phyloP scores from a whole-genome alignment of 345 rosid species.

The Camelina sativa region DNA sequence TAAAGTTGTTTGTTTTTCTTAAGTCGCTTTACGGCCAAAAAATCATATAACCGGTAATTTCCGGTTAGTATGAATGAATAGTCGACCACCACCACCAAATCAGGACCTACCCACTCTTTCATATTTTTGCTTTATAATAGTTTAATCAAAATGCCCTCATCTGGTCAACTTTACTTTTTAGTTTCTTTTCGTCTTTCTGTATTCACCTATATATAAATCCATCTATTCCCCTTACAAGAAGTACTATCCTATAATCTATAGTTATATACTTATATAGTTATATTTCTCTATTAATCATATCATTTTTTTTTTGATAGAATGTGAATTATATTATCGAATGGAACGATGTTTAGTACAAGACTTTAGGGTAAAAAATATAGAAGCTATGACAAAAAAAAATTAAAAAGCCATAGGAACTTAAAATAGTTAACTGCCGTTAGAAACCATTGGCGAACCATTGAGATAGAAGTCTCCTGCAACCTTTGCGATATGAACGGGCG shows the following conservation, averaged over 20 bases:
- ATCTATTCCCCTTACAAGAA: not conserved
- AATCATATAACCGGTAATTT: conserved; percentile 22
- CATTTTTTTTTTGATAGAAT: too few relatives aligned
- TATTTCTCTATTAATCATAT: conserved; percentile 6
- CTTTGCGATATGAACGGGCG: too few relatives aligned
- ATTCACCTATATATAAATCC: not conserved
- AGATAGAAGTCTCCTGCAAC: too few relatives aligned
- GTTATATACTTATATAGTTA: not conserved
- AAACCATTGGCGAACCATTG: too few relatives aligned
- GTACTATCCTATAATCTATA: not conserved
- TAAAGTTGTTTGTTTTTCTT: not conserved
- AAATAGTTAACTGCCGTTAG: too few relatives aligned
- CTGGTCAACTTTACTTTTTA: conserved; percentile 30
- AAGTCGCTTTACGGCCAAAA: conserved; percentile 6
- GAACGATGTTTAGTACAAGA: too few relatives aligned
- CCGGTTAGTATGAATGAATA: conserved; percentile 20
- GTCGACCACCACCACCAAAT: conserved; percentile 33
- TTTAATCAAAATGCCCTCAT: not conserved
- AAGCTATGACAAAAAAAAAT: too few relatives aligned
- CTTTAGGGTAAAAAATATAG: too few relatives aligned
- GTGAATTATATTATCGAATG: too few relatives aligned
- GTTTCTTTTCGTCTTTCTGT: conserved; percentile 22
- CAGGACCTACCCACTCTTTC: conserved; percentile 25
- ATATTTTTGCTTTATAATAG: not conserved
- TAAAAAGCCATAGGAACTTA: too few relatives aligned